Evolutionary conservation across 2,329 filamentous ascomycete species (phyloP).

Genomic region (Thelonectria olida): DNA sequence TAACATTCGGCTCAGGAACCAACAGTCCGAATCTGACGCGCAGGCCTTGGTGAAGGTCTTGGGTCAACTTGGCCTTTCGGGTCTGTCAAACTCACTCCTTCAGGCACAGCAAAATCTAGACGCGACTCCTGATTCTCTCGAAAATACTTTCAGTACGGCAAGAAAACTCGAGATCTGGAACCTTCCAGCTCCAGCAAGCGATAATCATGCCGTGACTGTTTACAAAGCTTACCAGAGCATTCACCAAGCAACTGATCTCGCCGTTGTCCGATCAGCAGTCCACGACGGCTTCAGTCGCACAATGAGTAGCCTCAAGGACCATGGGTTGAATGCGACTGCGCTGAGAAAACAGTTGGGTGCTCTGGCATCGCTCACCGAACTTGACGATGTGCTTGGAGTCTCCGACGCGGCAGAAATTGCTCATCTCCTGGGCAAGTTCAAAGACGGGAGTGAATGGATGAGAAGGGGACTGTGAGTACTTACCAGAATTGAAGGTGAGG

Average conservation of each 20-base stretch:
- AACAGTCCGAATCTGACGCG: conserved; percentile 66
- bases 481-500: neutral
- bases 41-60: conserved; percentile 80
- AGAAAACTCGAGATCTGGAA: conserved; percentile 92
- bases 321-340: conserved; percentile 58
- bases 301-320: conserved; percentile 64
- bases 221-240: conserved; percentile 86
- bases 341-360: conserved; percentile 67
- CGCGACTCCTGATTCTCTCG: conserved; percentile 66
- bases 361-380: conserved; percentile 80
- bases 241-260: conserved; percentile 69
- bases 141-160: conserved; percentile 81
- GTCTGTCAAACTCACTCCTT: conserved; percentile 82
- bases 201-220: conserved; percentile 72
- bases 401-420: conserved; percentile 68
- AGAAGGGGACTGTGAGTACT: conserved; percentile 76
- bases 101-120: conserved; percentile 71
- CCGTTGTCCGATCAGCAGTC: conserved; percentile 64
- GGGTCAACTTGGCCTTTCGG: conserved; percentile 83
- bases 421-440: conserved; percentile 70
- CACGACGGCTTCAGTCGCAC: conserved; percentile 70
- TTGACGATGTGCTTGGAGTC: conserved; percentile 78
- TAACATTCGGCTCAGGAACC: conserved; percentile 72
- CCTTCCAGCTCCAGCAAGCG: conserved; percentile 74
- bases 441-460: conserved; percentile 79